These are phyloP conservation scores for Solanum chmielewskii DNA, from an alignment of 257 asterid genomes.

Conservation along the genomic window DNA sequence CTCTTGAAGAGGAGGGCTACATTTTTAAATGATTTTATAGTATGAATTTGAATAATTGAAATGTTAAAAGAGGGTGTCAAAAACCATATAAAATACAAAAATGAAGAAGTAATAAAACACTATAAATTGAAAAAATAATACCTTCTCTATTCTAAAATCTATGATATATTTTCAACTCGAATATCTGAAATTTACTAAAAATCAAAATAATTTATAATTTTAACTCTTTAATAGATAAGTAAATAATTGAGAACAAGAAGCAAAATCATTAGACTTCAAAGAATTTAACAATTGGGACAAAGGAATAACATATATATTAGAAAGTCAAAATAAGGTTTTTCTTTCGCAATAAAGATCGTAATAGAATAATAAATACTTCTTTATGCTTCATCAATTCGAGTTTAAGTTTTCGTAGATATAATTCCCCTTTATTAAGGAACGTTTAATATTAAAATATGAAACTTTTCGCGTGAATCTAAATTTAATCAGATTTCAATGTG, in stretches of 20 bases:
- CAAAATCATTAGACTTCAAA: neutral
- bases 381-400: fast-evolving
- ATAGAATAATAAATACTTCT: too few relatives aligned
- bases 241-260: neutral
- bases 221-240: neutral
- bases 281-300: neutral
- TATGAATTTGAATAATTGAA: neutral
- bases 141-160: neutral
- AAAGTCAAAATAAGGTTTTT: neutral
- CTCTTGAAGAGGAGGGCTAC: neutral
- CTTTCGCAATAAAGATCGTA: neutral
- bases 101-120: neutral
- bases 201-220: too few relatives aligned
- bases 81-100: too few relatives aligned
- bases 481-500: fast-evolving
- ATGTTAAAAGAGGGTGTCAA: neutral
- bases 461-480: fast-evolving
- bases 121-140: neutral
- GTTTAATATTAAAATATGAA: too few relatives aligned
- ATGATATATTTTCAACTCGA: neutral
- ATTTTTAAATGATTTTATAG: neutral
- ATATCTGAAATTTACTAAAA: too few relatives aligned
- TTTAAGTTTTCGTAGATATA: fast-evolving
- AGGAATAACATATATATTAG: too few relatives aligned
- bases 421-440: neutral